Evolutionary conservation across 2,329 filamentous ascomycete species (phyloP), one percentile per base, ranked within the genome.

Genomic region (Xylariaceae sp.): DNA sequence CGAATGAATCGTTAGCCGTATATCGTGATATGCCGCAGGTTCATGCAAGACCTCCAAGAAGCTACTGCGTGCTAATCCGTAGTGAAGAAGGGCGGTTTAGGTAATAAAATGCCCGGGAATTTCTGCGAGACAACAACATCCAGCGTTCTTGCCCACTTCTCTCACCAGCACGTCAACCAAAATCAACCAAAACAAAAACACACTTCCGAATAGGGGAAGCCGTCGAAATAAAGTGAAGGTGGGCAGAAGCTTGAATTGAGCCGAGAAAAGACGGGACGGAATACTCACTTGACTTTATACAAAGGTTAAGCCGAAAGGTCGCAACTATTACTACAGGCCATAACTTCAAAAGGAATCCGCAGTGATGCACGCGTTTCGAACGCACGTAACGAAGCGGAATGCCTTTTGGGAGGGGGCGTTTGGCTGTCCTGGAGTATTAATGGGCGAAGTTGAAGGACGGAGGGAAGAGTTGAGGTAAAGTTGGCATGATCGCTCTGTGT

Each of bases 211-310:
- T 34, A 35, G 49, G 17, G 23, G 23, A 30, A 51, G 49, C 15
- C 23, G 23, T 4, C 23, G 23, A 30, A 30, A 15, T 30, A 15
- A 23, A 51, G 23, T 9, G 9, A 7, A 51, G 9, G 23, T n/a
- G 23, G 23, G 23, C n/a, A n/a, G 5, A n/a, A 45, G 13, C 10
- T 35, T 11, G 47, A 49, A 30, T 34, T 51, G 56, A 51, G 61
- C 51, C 53, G 56, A 54, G 30, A 57, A 57, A 58, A 53, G 9
- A 52, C 37, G 13, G 37, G 9, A 42, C 9, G 9, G 13, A 13
- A 13, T 45, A 67, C 68, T 69, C 60, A 69, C 67, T 30, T 64
- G 65, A 67, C 13, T 64, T 67, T 68, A 69, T 69, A 69, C 68
- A 70, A 63, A 62, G 61, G 23, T 30, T 63, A 57, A 66, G 61